Base-by-base conservation (phyloP, 768 basidiomycete genomes). In the Mycena rosella region DNA sequence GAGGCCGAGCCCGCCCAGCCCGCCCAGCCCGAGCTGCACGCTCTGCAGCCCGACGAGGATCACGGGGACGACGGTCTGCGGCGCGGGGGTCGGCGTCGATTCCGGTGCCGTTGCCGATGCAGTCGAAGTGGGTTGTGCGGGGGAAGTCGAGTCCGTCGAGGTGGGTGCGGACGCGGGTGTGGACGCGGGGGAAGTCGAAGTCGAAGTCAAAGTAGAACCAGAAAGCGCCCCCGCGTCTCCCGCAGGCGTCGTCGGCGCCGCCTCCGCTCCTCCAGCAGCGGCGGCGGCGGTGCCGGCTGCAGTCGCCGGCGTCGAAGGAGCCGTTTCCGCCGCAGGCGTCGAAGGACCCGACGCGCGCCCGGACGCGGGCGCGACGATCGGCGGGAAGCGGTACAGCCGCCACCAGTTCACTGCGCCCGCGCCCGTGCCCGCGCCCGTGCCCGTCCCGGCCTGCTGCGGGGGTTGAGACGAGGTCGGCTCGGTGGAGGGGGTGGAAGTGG, bases 21-120 rank as follows among this genome's bases (percentile, higher is more conserved):
- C 64, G 15, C n/a, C 54, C n/a, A 34, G 22, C 34, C 45, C 69
- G 70, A 68, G 66, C n/a, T 75, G 60, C 61, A 78, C 91, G 64
- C 90, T 91, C 78, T 94, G 93, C 49, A 95, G 79, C 11, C 93
- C 93, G 29, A 95, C 93, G 60, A 95, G 89, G 67, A 95, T 93
- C 67, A 95, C 92, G 22, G 93, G 93, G 17, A 94, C 88, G 38
- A 94, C 91, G 24, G 88, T 79, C 69, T 84, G 83, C 27, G 36
- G 27, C 20, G 22, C 29, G 14, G 48, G 32, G 9, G 32, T 18
- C 18, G 29, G 44, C 40, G n/a, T 15, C 8, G 34, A 7, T 7
- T 36, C 38, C 17, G 38, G 38, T 40, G 42, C 20, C 4, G 45
- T 3, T 13, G 44, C 30, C 17, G 58, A 27, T 5, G 56, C 8